These are phyloP conservation scores for Hemileia vastatrix DNA, from an alignment of 1,284 basidiomycete genomes.

Conservation along the genomic window DNA sequence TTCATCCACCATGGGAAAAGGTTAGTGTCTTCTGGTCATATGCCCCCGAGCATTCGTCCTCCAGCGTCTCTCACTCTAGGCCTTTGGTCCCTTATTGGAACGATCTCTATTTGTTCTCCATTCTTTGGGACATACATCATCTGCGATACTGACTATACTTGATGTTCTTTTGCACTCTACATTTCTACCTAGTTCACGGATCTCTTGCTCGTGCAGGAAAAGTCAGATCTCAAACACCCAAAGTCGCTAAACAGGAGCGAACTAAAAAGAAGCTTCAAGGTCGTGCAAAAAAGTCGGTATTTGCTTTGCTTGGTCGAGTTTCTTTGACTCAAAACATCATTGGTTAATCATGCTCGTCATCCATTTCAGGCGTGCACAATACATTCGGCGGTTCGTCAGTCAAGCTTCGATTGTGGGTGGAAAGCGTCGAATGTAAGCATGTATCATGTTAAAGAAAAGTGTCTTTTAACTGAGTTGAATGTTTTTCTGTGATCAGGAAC, in stretches of 20 bases:
- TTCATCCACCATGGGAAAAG: too few relatives aligned
- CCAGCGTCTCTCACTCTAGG: too few relatives aligned
- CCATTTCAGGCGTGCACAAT: slow-evolving; percentile 12
- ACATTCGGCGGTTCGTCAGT: slow-evolving; percentile 12
- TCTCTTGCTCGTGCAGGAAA: slow-evolving; percentile 47
- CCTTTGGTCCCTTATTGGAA: too few relatives aligned
- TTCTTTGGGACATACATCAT: not conserved
- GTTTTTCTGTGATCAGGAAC: not conserved
- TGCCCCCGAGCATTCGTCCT: too few relatives aligned
- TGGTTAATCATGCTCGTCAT: too few relatives aligned
- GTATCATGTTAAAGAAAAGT: not conserved
- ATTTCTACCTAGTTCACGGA: slow-evolving; percentile 37
- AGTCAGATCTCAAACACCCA: slow-evolving; percentile 46
- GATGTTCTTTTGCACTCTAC: not conserved
- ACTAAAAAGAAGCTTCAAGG: slow-evolving; percentile 32
- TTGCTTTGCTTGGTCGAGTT: not conserved
- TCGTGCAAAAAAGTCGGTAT: slow-evolving; percentile 18
- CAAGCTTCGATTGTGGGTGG: slow-evolving; percentile 15
- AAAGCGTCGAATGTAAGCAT: slow-evolving; percentile 14
- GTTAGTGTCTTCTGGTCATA: too few relatives aligned
- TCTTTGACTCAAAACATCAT: too few relatives aligned
- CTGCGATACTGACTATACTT: not conserved
- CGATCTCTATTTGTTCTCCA: too few relatives aligned
- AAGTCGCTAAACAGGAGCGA: slow-evolving; percentile 46
- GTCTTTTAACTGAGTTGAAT: not conserved